Evolutionary conservation across 768 basidiomycete species (phyloP), one percentile per base, ranked within the genome.

Genomic region (Lactarius pseudohatsudake): DNA sequence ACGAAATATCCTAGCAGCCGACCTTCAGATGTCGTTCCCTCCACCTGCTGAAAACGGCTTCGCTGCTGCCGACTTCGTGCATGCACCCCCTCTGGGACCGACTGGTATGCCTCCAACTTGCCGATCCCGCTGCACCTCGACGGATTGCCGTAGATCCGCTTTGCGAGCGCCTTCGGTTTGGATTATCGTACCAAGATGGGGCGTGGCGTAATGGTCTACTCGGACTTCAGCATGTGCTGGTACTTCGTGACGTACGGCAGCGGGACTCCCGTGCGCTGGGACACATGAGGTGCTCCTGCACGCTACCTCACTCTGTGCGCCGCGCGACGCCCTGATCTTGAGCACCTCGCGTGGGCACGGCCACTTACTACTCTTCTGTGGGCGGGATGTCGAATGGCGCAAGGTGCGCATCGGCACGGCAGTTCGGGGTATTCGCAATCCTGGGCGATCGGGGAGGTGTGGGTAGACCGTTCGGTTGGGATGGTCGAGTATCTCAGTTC

Each of bases 381-480:
- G 84, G 76, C 47, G 74, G 70, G 81, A 86, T 53, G 79, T 83
- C 38, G 82, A 85, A 69, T 85, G 84, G 84, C 72, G 80, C 34
- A 74, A 64, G 62, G 84, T 72, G 65, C 36, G 71, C 67, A 38
- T 73, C 68, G 2, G 69, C 64, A 28, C 20, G 45, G 4, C 45
- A 64, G 59, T 38, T 47, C 26, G 60, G 54, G 8, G 57, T 74
- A 15, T 75, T 68, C 66, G 70, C 72, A 54, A 74, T 74, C 3
- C 72, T 86, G 16, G 85, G 30, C 30, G 30, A 30, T 7, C 30
- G 85, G 85, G 5, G 83, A 85, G 73, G 74, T 86, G 62, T 85
- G 84, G 85, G 80, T 86, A 34, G 85, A 85, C 69, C 72, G 85
- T 41, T 84, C 84, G 6, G 77, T 84, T 34, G 70, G 77, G n/a